These are phyloP conservation scores for Senna siamea DNA, from an alignment of 306 rosid species.

Conservation along the genomic window DNA sequence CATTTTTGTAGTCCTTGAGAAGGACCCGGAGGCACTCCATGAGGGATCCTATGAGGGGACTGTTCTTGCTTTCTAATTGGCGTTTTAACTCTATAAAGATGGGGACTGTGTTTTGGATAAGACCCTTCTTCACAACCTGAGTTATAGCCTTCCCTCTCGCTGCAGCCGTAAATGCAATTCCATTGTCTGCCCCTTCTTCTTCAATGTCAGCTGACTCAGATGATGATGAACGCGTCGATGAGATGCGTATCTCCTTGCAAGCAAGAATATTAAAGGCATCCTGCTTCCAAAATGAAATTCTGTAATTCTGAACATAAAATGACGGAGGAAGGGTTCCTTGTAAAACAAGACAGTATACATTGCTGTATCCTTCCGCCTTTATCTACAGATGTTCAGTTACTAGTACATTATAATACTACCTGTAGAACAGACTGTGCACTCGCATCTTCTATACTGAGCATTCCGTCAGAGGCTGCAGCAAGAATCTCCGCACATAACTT, in stretches of 20 bases:
- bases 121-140: slow-evolving; percentile 79
- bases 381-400: neutral
- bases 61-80: slow-evolving; percentile 80
- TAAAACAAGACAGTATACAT: too few relatives aligned
- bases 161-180: slow-evolving; percentile 47
- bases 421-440: slow-evolving; percentile 84
- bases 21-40: slow-evolving; percentile 91
- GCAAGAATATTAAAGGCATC: slow-evolving; percentile 80
- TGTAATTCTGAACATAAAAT: slow-evolving; percentile 33
- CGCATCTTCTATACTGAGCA: slow-evolving; percentile 70
- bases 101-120: slow-evolving; percentile 85
- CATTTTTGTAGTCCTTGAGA: slow-evolving; percentile 91
- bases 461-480: slow-evolving; percentile 91
- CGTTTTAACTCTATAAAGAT: slow-evolving; percentile 91
- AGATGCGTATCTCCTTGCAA: slow-evolving; percentile 86
- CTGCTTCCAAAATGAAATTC: slow-evolving; percentile 46
- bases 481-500: slow-evolving; percentile 91
- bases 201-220: slow-evolving; percentile 72
- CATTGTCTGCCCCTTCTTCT: slow-evolving; percentile 73
- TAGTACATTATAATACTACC: slow-evolving; percentile 60
- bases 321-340: neutral
- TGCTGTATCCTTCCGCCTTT: too few relatives aligned
- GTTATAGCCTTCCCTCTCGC: slow-evolving; percentile 79
- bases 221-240: slow-evolving; percentile 55
- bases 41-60: slow-evolving; percentile 85